Evolutionary conservation across 768 basidiomycete species (phyloP), one percentile per base, ranked within the genome.

Genomic region (Tubosaeta sp.): DNA sequence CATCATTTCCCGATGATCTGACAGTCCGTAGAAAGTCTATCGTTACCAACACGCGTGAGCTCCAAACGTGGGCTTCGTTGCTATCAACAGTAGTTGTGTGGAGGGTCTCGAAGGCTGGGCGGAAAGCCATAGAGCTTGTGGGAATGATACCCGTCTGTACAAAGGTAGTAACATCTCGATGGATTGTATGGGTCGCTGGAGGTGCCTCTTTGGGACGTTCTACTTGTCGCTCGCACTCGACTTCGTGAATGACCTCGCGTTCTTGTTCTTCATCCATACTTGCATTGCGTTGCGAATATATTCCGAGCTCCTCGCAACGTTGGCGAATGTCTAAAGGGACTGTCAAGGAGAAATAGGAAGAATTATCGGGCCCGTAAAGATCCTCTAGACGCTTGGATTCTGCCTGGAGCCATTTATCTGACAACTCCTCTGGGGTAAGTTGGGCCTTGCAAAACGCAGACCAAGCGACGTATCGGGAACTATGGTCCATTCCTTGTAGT

Each of bases 271-370:
- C 30, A 11, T 44, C 44, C 21, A 44, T 31, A 9, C 21, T 13
- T 31, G 14, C n/a, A 7, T 10, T 11, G 19, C 7, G 12, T n/a
- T 21, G 44, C 12, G 30, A 21, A 18, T 7, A 8, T 14, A 44
- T 19, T 7, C 44, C 44, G 13, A 44, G 30, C n/a, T 32, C 31
- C 6, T 12, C 8, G 11, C 29, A 31, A 29, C 21, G 44, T 16
- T 8, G 29, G 22, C 29, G 19, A 13, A 44, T 32, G 30, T 32
- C 18, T 13, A 6, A 13, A 9, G 10, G 13, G 5, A 18, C 6
- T 74, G 19, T 71, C 71, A 6, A 57, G 4, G 49, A 36, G n/a
- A n/a, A n/a, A n/a, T n/a, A n/a, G n/a, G n/a, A 6, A 54, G n/a
- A n/a, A n/a, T n/a, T n/a, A n/a, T n/a, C n/a, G n/a, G n/a, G n/a